These are phyloP conservation scores for Lecanoromycetidae sp. DNA, from an alignment of 2,329 filamentous ascomycete species.

Conservation along the genomic window DNA sequence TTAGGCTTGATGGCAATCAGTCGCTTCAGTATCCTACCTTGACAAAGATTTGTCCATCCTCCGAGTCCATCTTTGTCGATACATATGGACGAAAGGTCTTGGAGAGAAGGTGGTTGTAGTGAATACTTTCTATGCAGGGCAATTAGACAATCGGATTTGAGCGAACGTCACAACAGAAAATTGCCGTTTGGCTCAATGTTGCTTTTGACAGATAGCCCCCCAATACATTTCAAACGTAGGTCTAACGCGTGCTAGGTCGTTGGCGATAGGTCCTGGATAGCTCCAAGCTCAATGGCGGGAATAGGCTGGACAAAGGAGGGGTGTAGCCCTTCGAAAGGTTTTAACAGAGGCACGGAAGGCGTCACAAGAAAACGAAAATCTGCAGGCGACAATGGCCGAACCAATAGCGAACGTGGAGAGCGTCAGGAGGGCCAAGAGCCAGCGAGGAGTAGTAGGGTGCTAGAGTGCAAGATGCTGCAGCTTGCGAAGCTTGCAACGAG, in stretches of 20 bases:
- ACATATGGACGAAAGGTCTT: slow-evolving; percentile 1
- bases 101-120: too few species aligned
- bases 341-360: neutral
- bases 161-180: neutral
- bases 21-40: slow-evolving; percentile 45
- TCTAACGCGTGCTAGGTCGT: neutral
- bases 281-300: neutral
- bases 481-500: slow-evolving; percentile 2
- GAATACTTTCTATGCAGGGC: too few species aligned
- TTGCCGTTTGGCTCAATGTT: neutral
- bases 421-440: neutral
- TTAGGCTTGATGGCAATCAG: neutral
- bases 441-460: neutral
- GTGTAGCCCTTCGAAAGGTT: neutral
- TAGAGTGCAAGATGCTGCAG: slow-evolving; percentile 8
- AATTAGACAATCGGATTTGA: neutral
- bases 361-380: neutral
- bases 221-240: neutral
- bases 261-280: neutral
- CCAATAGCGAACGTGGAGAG: too few species aligned
- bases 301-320: neutral
- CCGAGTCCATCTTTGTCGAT: slow-evolving; percentile 55
- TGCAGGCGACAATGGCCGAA: neutral
- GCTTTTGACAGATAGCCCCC: slow-evolving; percentile 1
- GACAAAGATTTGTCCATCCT: slow-evolving; percentile 81